These are phyloP conservation scores for Gypsophila paniculata DNA, from an alignment of 179 eudicot genomes.

Conservation along the genomic window DNA sequence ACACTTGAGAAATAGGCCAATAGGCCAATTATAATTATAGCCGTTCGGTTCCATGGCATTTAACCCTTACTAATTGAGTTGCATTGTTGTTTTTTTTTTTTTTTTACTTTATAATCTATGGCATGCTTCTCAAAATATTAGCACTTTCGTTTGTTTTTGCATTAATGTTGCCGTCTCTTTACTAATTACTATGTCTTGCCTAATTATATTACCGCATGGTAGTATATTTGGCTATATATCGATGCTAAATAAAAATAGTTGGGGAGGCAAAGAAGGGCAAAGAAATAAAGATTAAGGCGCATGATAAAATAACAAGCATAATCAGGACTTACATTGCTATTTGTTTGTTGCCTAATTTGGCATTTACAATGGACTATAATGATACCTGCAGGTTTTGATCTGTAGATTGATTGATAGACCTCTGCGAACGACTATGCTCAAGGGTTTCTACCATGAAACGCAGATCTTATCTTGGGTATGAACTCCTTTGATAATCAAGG, in stretches of 20 bases:
- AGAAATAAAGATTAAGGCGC: not conserved
- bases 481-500: constrained; percentile 15
- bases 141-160: not conserved
- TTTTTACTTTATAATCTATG: not conserved
- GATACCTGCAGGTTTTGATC: constrained; percentile 70
- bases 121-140: not conserved
- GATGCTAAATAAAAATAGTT: not conserved
- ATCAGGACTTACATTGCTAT: not conserved
- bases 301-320: constrained; percentile 4
- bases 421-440: constrained; percentile 89
- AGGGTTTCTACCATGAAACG: constrained; percentile 96
- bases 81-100: not conserved
- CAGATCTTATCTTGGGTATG: constrained; percentile 96
- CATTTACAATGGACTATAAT: constrained; percentile 3
- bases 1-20: no score
- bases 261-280: not conserved
- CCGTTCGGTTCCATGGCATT: not conserved
- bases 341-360: constrained; percentile 5
- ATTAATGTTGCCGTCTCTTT: not conserved
- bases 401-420: constrained; percentile 99
- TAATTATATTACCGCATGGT: not conserved
- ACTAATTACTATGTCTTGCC: not conserved
- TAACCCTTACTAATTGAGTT: not conserved
- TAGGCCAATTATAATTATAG: not conserved
- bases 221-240: not conserved